Evolutionary conservation across 257 asterid genomes (phyloP), one percentile per base, ranked within the genome.

Genomic region (Eustoma russellianum): DNA sequence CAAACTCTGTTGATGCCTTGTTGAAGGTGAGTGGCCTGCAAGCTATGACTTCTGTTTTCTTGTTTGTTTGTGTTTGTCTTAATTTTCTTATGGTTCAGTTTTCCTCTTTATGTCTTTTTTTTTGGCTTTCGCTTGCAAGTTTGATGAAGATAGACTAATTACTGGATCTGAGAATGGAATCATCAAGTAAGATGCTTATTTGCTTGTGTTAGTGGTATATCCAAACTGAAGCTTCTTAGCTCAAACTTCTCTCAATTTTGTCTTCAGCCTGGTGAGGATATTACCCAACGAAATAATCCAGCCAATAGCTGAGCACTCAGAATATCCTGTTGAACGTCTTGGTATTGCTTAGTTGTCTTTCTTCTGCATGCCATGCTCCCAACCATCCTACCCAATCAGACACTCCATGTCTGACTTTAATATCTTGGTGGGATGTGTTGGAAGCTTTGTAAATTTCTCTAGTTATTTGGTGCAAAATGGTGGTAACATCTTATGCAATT

Each of bases 291-390:
- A 81, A 81, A 74, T 87, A 62, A 84, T 91, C 55, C 96, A 91
- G 72, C 96, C 96, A 65, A 77, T 91, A 57, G 95, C 89, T 1
- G 95, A 82, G 78, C 96, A 91, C 68, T 91, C 98, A 13, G 86
- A 87, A 55, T 70, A 66, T 66, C 84, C 96, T 8, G 80, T 91
- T 57, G 98, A 91, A 56, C 85, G 93, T 70, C 95, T 91, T 50
- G 98, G 96, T 91, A 81, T 48, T 77, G 46, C 53, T 66, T 59
- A 24, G 13, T 4, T 6, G 6, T 18, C 9, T 6, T 6, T 35
- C 4, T 52, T 52, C 5, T 28, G 53, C 5, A 24, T 40, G 9
- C 16, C 5, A 7, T 5, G 10, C 16, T 24, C 33, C 5, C 18
- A 5, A 2, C n/a, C 4, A 5, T 16, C 5, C 17, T 52, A 16